Evolutionary conservation across 495 filamentous ascomycete genomes (phyloP).

Genomic region (Annulohypoxylon maeteangense): DNA sequence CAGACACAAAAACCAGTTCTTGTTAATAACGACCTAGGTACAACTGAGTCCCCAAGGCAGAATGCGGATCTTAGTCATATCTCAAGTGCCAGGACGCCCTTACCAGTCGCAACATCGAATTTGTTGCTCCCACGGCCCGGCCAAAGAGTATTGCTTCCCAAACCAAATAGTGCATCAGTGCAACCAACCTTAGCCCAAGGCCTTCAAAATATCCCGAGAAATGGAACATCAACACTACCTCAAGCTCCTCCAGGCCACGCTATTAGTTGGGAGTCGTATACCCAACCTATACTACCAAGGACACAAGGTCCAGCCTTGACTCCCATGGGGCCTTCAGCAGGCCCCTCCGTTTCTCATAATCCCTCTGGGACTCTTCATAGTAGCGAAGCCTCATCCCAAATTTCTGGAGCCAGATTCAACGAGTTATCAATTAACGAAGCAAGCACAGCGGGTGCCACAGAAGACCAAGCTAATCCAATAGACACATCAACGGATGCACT

Average conservation of each 20-base stretch:
- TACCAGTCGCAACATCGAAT: neutral
- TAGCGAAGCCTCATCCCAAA: neutral
- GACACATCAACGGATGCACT: constrained; percentile 32
- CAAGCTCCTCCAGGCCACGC: neutral
- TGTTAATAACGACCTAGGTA: neutral
- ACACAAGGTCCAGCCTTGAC: neutral
- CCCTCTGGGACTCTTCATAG: neutral
- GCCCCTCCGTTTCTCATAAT: neutral
- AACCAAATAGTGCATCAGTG: neutral
- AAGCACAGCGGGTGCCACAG: neutral
- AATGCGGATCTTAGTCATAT: neutral
- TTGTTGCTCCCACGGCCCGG: neutral
- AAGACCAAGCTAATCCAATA: constrained; percentile 21
- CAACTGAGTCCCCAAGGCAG: neutral
- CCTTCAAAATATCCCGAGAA: neutral
- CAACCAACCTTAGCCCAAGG: constrained; percentile 12
- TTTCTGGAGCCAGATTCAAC: neutral
- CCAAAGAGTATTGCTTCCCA: neutral
- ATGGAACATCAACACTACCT: neutral
- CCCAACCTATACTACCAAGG: neutral
- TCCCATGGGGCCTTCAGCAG: neutral
- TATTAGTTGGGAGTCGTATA: neutral
- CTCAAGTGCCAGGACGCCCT: neutral
- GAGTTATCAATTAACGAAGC: neutral
- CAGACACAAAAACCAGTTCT: constrained; percentile 4